phyloP scores from a whole-genome alignment of 1,139 yeast genomes.

The Pichia sp. region DNA sequence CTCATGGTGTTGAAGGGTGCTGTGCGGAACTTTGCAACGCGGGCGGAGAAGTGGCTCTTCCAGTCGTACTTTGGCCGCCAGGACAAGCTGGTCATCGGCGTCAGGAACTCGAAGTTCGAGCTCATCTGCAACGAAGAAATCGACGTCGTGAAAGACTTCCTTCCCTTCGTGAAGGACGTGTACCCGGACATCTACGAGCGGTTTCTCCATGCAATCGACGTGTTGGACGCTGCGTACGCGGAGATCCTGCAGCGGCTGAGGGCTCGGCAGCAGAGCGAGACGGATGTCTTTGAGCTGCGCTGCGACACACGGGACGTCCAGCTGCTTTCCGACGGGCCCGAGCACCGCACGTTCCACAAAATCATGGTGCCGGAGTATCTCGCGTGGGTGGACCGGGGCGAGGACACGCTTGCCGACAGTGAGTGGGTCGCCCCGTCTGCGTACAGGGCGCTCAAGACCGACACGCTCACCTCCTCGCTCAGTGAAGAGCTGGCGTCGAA shows the following conservation, averaged over 20 bases:
- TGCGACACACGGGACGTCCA: neutral
- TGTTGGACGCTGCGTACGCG: neutral
- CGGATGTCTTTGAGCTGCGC: slow-evolving; percentile 5
- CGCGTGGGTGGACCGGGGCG: neutral
- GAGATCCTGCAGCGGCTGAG: slow-evolving; percentile 5
- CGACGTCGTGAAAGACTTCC: slow-evolving; percentile 10
- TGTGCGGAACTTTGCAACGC: slow-evolving; percentile 5
- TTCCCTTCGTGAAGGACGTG: slow-evolving; percentile 14
- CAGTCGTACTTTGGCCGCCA: slow-evolving; percentile 21
- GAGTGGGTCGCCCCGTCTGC: neutral
- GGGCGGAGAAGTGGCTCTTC: slow-evolving; percentile 17
- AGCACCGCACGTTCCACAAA: neutral
- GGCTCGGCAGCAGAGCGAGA: slow-evolving; percentile 1
- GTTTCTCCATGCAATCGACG: slow-evolving; percentile 7
- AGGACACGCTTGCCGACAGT: neutral
- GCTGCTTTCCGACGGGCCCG: neutral
- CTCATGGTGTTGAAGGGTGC: neutral
- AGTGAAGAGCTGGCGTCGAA: too few relatives aligned
- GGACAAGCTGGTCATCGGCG: slow-evolving; percentile 20
- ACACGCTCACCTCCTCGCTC: too few relatives aligned
- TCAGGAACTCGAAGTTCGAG: slow-evolving; percentile 11
- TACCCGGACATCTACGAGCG: slow-evolving; percentile 3
- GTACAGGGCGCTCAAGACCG: neutral
- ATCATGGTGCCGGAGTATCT: slow-evolving; percentile 10
- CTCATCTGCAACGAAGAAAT: slow-evolving; percentile 11